Evolutionary conservation across 2,329 filamentous ascomycete genomes (phyloP).

Genomic region (Calycina herbarum): DNA sequence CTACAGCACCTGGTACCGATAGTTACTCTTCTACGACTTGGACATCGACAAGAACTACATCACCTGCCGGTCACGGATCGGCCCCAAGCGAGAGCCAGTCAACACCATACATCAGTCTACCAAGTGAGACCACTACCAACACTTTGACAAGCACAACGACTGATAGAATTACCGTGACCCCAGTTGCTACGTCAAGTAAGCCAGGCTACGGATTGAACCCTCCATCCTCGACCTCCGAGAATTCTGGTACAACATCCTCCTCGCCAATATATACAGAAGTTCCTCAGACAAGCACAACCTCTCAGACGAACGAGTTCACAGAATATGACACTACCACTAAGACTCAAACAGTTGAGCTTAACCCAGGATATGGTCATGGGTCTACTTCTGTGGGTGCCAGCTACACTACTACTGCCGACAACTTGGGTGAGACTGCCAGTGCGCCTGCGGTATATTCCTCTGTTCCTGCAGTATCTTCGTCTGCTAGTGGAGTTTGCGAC

Average conservation of each 20-base stretch:
- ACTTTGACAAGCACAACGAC: slow-evolving; percentile 3
- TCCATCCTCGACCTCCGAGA: not conserved
- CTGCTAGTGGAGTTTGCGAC: not conserved
- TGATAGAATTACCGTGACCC: slow-evolving; percentile 6
- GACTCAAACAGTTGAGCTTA: slow-evolving; percentile 10
- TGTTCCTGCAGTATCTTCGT: not conserved
- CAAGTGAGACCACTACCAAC: not conserved
- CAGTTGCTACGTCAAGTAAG: not conserved
- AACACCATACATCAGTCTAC: not conserved
- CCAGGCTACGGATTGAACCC: not conserved
- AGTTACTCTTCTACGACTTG: not conserved
- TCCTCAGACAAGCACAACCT: not conserved
- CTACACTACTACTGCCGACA: not conserved
- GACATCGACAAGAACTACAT: not conserved
- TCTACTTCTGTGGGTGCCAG: not conserved
- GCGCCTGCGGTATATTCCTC: not conserved
- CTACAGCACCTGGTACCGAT: not conserved
- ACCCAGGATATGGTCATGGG: slow-evolving; percentile 3
- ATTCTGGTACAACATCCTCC: not conserved
- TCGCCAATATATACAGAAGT: not conserved
- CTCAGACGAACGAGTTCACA: slow-evolving; percentile 1
- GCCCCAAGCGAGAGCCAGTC: not conserved
- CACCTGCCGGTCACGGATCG: not conserved
- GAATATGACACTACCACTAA: slow-evolving; percentile 8
- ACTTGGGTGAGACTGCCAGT: not conserved